These are phyloP conservation scores for Phytophthora idaei DNA, from an alignment of 352 stramenopile genomes.

Conservation along the genomic window DNA sequence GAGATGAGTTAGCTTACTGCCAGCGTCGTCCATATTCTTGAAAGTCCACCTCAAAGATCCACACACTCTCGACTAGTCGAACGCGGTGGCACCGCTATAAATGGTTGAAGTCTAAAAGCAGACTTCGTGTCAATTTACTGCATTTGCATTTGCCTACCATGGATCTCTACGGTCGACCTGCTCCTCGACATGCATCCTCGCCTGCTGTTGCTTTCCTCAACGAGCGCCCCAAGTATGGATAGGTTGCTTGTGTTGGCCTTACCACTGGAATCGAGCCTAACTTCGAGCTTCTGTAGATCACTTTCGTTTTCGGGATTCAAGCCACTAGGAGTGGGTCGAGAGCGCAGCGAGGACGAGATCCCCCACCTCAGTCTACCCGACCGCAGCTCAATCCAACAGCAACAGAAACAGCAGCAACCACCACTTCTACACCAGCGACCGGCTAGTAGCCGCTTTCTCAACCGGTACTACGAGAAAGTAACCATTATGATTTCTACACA, in stretches of 20 bases:
- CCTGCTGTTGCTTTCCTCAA: constrained; percentile 50
- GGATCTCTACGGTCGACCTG: constrained; percentile 56
- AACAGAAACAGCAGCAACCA: constrained; percentile 13
- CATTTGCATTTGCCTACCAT: constrained; percentile 14
- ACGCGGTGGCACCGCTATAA: constrained; percentile 10
- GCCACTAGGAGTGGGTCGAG: constrained; percentile 7
- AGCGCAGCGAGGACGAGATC: constrained; percentile 12
- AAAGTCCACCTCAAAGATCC: neutral
- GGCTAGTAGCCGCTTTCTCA: constrained; percentile 25
- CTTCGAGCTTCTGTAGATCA: constrained; percentile 12
- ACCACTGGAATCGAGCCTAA: neutral
- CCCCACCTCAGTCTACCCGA: constrained; percentile 1
- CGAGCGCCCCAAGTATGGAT: constrained; percentile 35
- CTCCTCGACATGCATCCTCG: constrained; percentile 25
- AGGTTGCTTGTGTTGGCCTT: neutral
- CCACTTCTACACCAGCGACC: constrained; percentile 24
- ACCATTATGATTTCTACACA: neutral
- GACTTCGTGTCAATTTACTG: neutral
- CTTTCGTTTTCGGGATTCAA: constrained; percentile 39
- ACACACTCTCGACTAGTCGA: neutral
- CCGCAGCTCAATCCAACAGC: constrained; percentile 9
- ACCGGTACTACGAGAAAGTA: constrained; percentile 11
- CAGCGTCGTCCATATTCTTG: constrained; percentile 7
- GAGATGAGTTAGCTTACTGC: neutral
- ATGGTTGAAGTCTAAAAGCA: constrained; percentile 11